Base-by-base conservation (phyloP, 164 flowering plant genomes). In the Saururus chinensis region DNA sequence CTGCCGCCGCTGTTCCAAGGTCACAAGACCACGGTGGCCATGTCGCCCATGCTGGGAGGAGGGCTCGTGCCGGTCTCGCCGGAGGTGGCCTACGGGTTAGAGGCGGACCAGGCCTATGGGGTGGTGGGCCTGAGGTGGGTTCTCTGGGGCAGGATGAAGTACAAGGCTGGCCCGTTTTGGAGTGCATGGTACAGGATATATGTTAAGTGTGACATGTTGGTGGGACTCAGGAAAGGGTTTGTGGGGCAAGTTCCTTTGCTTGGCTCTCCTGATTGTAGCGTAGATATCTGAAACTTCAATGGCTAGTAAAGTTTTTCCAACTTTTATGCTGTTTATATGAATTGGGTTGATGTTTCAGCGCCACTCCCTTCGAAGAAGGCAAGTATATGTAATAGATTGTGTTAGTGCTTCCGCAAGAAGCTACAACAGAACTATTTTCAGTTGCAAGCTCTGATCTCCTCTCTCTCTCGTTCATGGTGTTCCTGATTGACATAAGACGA, bases 181-280 rank as follows among this genome's bases (percentile, higher is more conserved):
- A 79, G 76, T 12, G 70, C 56, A 40, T 72, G 60, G 24, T 74
- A 80, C 61, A 79, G 81, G 26, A 55, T 92, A 6, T 73, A 76
- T 60, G 89, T 83, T 21, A 77, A 53, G 51, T 91, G 98, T 60
- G 95, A 88, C 63, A 61, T 86, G 58, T 53, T 83, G 76, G 70
- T 87, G n/a, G 86, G 96, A 5, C 64, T 84, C 67, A 81, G 73
- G 79, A 75, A 61, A 35, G 88, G 89, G 17, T 55, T 72, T 25
- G 69, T 68, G 19, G 95, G 90, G 51, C 88, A 78, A 53, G 79
- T 77, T 8, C 92, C 97, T 45, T 40, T 90, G 74, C 91, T 90
- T 59, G 80, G 79, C n/a, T 58, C 86, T 49, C 82, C 89, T 1
- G 70, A 55, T 7, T 90, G 97, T 66, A 59, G 55, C 37, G 92